Evolutionary conservation across 2,329 filamentous ascomycete genomes (phyloP).

Genomic region (Cercospora sesami): DNA sequence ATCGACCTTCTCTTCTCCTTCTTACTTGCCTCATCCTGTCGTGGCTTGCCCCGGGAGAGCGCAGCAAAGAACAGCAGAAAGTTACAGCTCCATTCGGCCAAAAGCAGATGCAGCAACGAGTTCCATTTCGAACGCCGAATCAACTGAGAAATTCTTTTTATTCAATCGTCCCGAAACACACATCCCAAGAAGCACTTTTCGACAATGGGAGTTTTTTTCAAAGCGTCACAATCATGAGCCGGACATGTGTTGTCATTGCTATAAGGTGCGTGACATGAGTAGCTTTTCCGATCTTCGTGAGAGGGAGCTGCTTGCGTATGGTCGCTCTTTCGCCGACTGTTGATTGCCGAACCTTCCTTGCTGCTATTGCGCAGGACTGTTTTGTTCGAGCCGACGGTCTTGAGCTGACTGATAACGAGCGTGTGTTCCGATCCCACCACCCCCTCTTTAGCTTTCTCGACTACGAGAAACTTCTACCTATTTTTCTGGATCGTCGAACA

Average conservation of each 20-base stretch:
- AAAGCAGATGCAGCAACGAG: constrained; percentile 31
- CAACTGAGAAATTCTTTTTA: neutral
- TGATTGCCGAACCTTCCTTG: constrained; percentile 29
- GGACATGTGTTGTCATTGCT: constrained; percentile 40
- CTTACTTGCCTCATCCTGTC: constrained; percentile 32
- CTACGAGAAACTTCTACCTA: too few species aligned
- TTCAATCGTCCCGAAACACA: neutral
- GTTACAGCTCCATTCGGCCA: constrained; percentile 30
- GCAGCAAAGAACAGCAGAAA: constrained; percentile 22
- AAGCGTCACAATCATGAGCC: constrained; percentile 29
- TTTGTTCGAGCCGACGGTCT: constrained; percentile 18
- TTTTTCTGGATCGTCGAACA: neutral
- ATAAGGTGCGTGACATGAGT: constrained; percentile 36
- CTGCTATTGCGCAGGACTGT: constrained; percentile 26
- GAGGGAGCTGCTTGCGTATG: constrained; percentile 39
- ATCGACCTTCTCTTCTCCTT: constrained; percentile 37
- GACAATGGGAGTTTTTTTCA: neutral
- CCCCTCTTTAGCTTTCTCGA: too few species aligned
- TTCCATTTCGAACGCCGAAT: neutral
- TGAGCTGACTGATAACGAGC: constrained; percentile 35
- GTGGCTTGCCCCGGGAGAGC: constrained; percentile 36
- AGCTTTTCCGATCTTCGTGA: constrained; percentile 36
- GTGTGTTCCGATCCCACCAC: constrained; percentile 18
- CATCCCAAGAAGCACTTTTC: constrained; percentile 1
- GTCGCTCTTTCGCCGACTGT: constrained; percentile 37